Evolutionary conservation across 129 eudicot genomes (phyloP).

Genomic region (Tanacetum coccineum): DNA sequence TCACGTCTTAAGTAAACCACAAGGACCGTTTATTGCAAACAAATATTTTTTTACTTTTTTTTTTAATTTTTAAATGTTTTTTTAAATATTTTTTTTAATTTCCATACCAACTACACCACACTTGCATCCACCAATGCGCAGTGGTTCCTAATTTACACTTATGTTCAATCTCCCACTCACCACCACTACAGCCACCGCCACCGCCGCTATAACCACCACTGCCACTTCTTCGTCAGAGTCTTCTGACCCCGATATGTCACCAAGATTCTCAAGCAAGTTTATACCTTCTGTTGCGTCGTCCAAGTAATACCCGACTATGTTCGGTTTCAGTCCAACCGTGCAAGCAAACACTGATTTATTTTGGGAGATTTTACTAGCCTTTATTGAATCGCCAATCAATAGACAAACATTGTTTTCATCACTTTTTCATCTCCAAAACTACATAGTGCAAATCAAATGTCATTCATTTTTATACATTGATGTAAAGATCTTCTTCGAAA

Average conservation of each 20-base stretch:
- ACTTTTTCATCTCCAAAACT: conserved; percentile 70
- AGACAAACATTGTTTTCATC: conserved; percentile 78
- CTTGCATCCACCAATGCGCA: no score
- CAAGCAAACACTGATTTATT: conserved; percentile 49
- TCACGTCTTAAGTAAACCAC: no score
- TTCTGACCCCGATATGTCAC: conserved; percentile 38
- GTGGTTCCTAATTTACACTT: no score
- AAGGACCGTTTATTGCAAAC: no score
- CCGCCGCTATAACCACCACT: no score
- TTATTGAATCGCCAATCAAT: conserved; percentile 47
- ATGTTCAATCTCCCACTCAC: no score
- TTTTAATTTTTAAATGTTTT: no score
- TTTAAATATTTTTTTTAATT: no score
- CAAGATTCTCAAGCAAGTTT: conserved; percentile 53
- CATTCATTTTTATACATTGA: conserved; percentile 36
- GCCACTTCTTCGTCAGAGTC: conserved; percentile 26
- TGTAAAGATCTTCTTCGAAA: conserved; percentile 50
- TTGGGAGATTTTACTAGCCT: conserved; percentile 29
- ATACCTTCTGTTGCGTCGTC: conserved; percentile 58
- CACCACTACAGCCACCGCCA: no score
- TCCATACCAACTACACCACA: no score
- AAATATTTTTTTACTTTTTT: no score
- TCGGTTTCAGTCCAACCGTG: conserved; percentile 64
- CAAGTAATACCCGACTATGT: conserved; percentile 52
- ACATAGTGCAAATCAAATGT: conserved; percentile 55